Evolutionary conservation across 257 asterid species (phyloP).

Genomic region (Nicotiana knightiana): DNA sequence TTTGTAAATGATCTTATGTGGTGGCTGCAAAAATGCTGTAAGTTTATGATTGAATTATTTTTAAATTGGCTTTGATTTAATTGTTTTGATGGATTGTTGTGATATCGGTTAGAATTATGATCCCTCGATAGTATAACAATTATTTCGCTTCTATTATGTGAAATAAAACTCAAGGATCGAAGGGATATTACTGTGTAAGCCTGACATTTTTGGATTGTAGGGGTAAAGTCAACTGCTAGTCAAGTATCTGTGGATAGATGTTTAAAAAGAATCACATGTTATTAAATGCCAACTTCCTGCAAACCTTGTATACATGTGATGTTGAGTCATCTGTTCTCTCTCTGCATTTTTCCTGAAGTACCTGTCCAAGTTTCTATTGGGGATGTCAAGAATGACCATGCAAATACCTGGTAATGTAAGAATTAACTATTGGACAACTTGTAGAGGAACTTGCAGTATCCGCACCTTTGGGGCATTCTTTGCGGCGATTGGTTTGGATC

Average conservation of each 20-base stretch:
- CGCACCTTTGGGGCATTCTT: not conserved
- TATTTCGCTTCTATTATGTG: not conserved
- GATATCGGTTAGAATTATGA: not conserved
- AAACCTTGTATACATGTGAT: not conserved
- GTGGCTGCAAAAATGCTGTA: not conserved
- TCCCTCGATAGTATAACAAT: not conserved
- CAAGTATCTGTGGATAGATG: not conserved
- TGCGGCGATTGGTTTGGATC: not conserved
- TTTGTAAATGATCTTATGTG: not conserved
- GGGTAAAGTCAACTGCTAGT: not conserved
- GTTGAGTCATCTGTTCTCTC: not conserved
- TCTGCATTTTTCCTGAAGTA: not conserved
- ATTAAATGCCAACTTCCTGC: not conserved
- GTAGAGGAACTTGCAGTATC: not conserved
- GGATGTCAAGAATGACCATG: not conserved
- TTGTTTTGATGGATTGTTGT: not conserved
- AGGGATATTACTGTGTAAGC: not conserved
- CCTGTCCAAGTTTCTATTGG: not conserved
- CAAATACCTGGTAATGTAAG: not conserved
- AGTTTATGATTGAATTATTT: not conserved
- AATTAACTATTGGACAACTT: not conserved
- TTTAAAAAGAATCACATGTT: not conserved
- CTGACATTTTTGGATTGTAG: not conserved
- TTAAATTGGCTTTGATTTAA: not conserved
- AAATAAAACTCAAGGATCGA: not conserved